A percentile compares a stretch with the other conserved stretches of the same genome.
phyloP scores from a whole-genome alignment of 768 basidiomycete species.

The Mycena latifolia region DNA sequence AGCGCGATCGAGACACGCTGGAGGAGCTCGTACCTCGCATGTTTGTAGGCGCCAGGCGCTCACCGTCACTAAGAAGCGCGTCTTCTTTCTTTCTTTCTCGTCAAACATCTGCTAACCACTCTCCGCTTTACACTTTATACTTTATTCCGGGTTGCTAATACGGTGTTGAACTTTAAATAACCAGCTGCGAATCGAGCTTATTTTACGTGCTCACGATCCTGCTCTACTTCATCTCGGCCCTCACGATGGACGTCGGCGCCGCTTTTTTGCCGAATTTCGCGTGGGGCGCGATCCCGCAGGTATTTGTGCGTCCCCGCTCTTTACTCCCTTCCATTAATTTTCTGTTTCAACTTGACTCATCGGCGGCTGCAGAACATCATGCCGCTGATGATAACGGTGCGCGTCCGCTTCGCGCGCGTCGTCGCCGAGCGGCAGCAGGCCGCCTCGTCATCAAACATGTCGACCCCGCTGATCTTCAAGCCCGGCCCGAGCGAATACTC shows the following conservation, averaged over 20 bases:
- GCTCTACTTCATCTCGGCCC: neutral
- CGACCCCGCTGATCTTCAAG: no score
- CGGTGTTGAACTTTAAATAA: no score
- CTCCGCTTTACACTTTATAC: no score
- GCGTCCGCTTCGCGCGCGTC: slow-evolving; percentile 4
- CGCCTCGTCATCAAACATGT: no score
- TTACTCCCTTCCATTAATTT: neutral
- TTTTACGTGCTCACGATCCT: slow-evolving; percentile 3
- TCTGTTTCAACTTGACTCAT: no score
- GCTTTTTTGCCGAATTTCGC: neutral
- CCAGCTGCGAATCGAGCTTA: slow-evolving; percentile 24
- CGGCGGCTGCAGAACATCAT: slow-evolving; percentile 26
- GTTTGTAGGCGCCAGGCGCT: neutral
- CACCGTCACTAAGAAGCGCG: slow-evolving; percentile 9
- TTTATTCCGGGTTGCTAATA: no score
- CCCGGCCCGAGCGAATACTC: no score
- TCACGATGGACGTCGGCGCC: neutral
- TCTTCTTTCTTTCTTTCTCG: neutral
- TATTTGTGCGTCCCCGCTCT: slow-evolving; percentile 14
- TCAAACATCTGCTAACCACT: no score
- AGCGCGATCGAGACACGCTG: neutral
- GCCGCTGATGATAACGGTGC: slow-evolving; percentile 21
- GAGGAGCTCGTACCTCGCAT: neutral
- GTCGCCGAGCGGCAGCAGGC: no score
- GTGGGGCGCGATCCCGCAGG: slow-evolving; percentile 9